Base-by-base conservation (phyloP, 169 alveolate genomes). In the Plasmodium sp. region DNA sequence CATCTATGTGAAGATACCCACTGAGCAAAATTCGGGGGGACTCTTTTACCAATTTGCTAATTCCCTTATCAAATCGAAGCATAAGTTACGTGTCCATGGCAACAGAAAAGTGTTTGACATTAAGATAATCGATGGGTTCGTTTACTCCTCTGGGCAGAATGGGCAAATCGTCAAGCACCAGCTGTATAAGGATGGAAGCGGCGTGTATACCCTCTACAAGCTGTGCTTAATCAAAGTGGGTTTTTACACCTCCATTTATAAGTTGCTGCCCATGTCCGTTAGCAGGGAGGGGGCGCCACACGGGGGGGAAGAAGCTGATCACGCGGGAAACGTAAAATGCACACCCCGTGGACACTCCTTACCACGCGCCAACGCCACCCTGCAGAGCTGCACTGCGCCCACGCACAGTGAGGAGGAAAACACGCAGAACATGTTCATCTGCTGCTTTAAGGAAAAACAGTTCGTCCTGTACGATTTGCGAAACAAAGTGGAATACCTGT, bases 51-150 rank as follows among this genome's bases (percentile, higher is more conserved):
- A 90, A 73, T 90, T 90, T 79, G 1, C 72, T 31, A 81, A 90
- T 16, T 22, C 74, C 2, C 16, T 5, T 62, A 33, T 90, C 14
- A 90, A 90, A 22, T 43, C 75, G 18, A 81, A 79, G 16, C 84
- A 90, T 1, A 90, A 90, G 34, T 22, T 90, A 41, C 90, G 94
- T 12, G 92, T 90, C 2, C 94, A 90, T 90, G 58, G 39, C 81
- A 90, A 90, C 73, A 62, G 92, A 74, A 90, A 90, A 90, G 94
- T 90, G 3, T 90, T 90, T 48, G 94, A 90, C 67, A 90, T 90
- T 27, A 79, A 90, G 83, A 81, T 90, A 39, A 81, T 90, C 34
- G 88, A 90, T 81, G 58, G 51, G 18, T 90, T 41, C 51, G 83
- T 90, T 18, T 90, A 90, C 74, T 90, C 94, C 3, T 90, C 92